Percentiles rank a stretch among this genome's conserved stretches.
These are phyloP conservation scores for Diaporthe citriasiana DNA, from an alignment of 2,329 filamentous ascomycete species.

Conservation along the genomic window DNA sequence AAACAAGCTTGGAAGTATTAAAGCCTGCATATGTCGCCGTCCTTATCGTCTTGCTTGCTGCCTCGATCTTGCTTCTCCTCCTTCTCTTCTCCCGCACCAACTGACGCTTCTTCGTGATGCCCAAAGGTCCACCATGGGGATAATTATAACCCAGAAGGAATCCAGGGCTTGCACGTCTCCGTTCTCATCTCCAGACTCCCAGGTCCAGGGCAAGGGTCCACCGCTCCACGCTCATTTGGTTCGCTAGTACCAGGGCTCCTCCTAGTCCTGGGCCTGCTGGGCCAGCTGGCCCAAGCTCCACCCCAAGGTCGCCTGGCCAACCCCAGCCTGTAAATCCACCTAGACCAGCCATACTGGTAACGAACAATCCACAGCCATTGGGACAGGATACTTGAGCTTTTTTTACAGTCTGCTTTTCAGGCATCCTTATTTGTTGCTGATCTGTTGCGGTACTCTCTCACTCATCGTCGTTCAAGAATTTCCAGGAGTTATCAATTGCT, in stretches of 20 bases:
- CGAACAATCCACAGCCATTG: conserved; percentile 19
- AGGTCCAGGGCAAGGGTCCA: conserved; percentile 28
- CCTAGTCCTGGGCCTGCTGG: conserved; percentile 10
- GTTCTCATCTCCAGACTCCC: conserved; percentile 26
- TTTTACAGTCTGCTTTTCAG: conserved; percentile 14
- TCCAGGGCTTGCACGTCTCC: conserved; percentile 33
- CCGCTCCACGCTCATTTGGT: conserved; percentile 23
- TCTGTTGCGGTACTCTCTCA: conserved; percentile 22
- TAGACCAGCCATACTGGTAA: conserved; percentile 6
- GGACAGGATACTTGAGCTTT: not conserved
- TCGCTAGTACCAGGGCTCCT: conserved; percentile 24
- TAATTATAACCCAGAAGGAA: conserved; percentile 33
- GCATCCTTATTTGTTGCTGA: conserved; percentile 23
- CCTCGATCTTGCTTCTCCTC: conserved; percentile 5
- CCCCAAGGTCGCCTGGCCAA: conserved; percentile 26
- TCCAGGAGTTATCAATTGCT: not conserved
- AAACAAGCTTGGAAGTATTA: conserved; percentile 16
- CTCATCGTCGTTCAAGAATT: not conserved
- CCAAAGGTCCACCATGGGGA: conserved; percentile 33
- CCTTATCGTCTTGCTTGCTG: not conserved
- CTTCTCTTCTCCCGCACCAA: not conserved
- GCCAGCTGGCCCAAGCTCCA: conserved; percentile 32
- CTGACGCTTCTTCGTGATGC: conserved; percentile 12
- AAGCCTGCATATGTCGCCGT: conserved; percentile 24
- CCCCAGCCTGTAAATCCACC: conserved; percentile 24